phyloP scores from a whole-genome alignment of 805 yeast genomes.

The Zygoascus flipseniorum region DNA sequence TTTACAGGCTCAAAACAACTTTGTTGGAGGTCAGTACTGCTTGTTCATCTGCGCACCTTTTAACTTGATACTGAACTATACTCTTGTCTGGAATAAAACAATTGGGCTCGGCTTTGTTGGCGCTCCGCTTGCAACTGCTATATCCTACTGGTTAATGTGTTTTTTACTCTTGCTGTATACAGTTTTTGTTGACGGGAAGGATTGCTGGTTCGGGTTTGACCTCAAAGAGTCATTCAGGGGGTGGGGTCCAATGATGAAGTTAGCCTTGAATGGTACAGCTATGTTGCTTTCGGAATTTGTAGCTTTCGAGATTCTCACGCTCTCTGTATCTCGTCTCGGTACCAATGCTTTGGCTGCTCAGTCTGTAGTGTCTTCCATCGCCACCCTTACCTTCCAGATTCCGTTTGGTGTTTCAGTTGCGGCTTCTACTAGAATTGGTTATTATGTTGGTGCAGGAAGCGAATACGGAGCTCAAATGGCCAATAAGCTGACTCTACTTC shows the following conservation, averaged over 20 bases:
- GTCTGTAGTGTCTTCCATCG: slow-evolving; percentile 56
- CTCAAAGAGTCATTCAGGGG: slow-evolving; percentile 43
- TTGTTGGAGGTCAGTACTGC: slow-evolving; percentile 48
- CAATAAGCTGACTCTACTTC: slow-evolving; percentile 48
- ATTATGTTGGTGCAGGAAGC: slow-evolving; percentile 51
- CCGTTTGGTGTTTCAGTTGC: slow-evolving; percentile 69
- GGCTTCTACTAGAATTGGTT: slow-evolving; percentile 61
- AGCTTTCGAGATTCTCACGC: slow-evolving; percentile 63
- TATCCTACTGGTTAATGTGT: slow-evolving; percentile 42
- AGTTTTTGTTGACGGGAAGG: slow-evolving; percentile 31
- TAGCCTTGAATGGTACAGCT: slow-evolving; percentile 62
- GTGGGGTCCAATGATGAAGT: slow-evolving; percentile 47
- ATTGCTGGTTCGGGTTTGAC: slow-evolving; percentile 33
- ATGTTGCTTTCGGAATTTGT: slow-evolving; percentile 68
- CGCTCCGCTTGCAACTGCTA: slow-evolving; percentile 44
- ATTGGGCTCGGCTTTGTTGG: slow-evolving; percentile 45
- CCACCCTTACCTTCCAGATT: slow-evolving; percentile 55
- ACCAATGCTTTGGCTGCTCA: slow-evolving; percentile 63
- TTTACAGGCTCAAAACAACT: slow-evolving; percentile 49
- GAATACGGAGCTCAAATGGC: slow-evolving; percentile 39
- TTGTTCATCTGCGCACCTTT: slow-evolving; percentile 42
- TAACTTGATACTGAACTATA: slow-evolving; percentile 39
- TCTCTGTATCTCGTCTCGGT: slow-evolving; percentile 61
- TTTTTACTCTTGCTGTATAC: slow-evolving; percentile 30
- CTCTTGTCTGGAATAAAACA: slow-evolving; percentile 39